A percentile compares a stretch with the other conserved stretches of the same genome.
Evolutionary conservation across 2,329 filamentous ascomycete genomes (phyloP).

Genomic region (Phialophora macrospora): DNA sequence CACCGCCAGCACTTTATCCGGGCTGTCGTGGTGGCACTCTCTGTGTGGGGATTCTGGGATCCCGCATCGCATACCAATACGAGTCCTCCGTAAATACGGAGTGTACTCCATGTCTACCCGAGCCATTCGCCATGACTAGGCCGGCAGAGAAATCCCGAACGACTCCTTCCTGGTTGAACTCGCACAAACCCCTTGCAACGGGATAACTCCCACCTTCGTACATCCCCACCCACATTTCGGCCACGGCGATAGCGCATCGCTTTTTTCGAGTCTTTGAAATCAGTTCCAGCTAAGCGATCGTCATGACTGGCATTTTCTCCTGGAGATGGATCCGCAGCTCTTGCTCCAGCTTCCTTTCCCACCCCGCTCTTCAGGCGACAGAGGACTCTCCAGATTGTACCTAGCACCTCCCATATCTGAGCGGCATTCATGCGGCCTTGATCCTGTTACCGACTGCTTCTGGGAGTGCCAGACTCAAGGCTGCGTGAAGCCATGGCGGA

Average conservation of each 20-base stretch:
- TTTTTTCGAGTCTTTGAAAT: constrained; percentile 13
- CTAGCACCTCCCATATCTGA: background rate
- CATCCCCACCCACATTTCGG: constrained; percentile 10
- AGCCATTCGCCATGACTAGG: background rate
- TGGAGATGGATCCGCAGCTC: background rate
- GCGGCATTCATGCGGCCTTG: background rate
- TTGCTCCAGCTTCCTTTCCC: background rate
- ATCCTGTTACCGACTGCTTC: background rate
- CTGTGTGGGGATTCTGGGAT: background rate
- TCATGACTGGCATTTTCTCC: constrained; percentile 5
- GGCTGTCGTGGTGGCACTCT: background rate
- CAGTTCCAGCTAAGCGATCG: constrained; percentile 8
- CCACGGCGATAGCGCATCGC: background rate
- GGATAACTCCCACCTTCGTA: constrained; percentile 12
- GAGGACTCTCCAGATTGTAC: background rate
- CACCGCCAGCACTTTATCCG: background rate
- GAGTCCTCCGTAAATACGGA: background rate
- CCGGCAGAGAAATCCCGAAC: background rate
- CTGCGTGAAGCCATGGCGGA: constrained; percentile 10
- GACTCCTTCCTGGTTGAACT: background rate
- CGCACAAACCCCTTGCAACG: background rate
- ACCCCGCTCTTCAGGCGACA: background rate
- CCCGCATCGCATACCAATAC: background rate
- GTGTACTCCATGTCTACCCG: background rate
- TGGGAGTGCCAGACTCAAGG: background rate